Conservation (phyloP, 495 filamentous ascomycete species). For the Copromyces sp. region DNA sequence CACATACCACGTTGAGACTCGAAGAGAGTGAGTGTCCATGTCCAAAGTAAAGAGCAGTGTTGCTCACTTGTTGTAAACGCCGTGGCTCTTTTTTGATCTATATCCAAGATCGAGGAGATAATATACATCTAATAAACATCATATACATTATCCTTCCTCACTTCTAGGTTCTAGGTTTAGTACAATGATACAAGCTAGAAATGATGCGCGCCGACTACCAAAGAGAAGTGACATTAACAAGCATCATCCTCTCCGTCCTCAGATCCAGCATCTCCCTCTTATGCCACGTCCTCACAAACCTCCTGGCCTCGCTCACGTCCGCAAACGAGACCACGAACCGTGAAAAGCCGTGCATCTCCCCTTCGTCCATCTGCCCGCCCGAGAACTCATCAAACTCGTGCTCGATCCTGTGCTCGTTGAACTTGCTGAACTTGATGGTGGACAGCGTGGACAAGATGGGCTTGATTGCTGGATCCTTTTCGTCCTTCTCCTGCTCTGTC, state of each 20-base stretch:
- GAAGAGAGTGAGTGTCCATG: not conserved
- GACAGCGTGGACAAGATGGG: not conserved
- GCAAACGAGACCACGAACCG: slow-evolving; percentile 42
- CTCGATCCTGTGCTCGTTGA: not conserved
- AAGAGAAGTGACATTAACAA: slow-evolving; percentile 36
- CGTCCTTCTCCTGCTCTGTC: not conserved
- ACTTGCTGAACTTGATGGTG: not conserved
- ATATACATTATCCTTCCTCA: not conserved
- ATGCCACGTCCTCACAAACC: slow-evolving; percentile 51
- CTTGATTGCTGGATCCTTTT: not conserved
- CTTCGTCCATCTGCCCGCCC: not conserved
- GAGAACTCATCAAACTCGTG: not conserved
- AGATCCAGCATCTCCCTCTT: slow-evolving; percentile 28
- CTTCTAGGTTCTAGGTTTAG: not conserved
- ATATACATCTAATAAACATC: not conserved
- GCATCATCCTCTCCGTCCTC: slow-evolving; percentile 9
- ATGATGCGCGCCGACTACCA: slow-evolving; percentile 25
- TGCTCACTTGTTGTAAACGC: not conserved
- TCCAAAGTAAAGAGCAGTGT: not conserved
- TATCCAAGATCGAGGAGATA: not conserved
- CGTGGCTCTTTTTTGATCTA: not conserved
- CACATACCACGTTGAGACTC: not conserved
- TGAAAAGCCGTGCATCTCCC: slow-evolving; percentile 3
- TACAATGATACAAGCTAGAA: not conserved
- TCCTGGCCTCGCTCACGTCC: slow-evolving; percentile 38